Evolutionary conservation across 495 filamentous ascomycete species (phyloP), one percentile per base, ranked within the genome.

Genomic region (Neurospora pannonica): DNA sequence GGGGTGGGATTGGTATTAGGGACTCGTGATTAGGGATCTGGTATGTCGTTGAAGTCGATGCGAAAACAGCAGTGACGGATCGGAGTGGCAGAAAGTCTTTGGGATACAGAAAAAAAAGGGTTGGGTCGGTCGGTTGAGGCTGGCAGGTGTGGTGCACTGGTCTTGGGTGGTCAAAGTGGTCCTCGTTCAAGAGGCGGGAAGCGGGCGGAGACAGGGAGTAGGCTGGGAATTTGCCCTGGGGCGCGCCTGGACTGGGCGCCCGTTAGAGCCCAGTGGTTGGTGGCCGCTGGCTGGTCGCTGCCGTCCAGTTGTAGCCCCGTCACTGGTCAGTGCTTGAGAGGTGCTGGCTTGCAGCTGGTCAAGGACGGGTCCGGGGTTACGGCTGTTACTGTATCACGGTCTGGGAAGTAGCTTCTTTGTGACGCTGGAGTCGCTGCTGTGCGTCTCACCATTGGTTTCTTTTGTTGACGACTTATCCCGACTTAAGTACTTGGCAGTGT

Each of bases 1-100:
- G 71, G 76, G 60, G 75, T 46, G 70, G 71, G 67, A 78, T 70
- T 70, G 70, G 69, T 75, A 71, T 79, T 70, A 70, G 36, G 8
- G 46, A n/a, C n/a, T 39, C 39, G 38, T 48, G 54, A 69, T 72
- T 69, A 69, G 19, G 9, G 31, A n/a, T 37, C 9, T n/a, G 37
- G 13, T 31, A 71, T 62, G 54, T 67, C 31, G 54, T 67, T 67
- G 54, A 19, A 67, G 54, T 67, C 54, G 54, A 62, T 19, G 54
- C 15, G 54, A 62, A 67, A 67, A 13, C 54, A 67, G 54, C 54
- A 67, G 54, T 67, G 54, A 67, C 15, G 54, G 54, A 67, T 19
- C 54, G 24, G 7, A 67, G 54, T 67, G 54, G 54, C 54, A 67
- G 54, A 67, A 67, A 67, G 54, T 67, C 24, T 31, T 36, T 34